A percentile compares a stretch with the other conserved stretches of the same genome.
Evolutionary conservation across 805 yeast species (phyloP).

Genomic region (Tetrapisispora arboricola): DNA sequence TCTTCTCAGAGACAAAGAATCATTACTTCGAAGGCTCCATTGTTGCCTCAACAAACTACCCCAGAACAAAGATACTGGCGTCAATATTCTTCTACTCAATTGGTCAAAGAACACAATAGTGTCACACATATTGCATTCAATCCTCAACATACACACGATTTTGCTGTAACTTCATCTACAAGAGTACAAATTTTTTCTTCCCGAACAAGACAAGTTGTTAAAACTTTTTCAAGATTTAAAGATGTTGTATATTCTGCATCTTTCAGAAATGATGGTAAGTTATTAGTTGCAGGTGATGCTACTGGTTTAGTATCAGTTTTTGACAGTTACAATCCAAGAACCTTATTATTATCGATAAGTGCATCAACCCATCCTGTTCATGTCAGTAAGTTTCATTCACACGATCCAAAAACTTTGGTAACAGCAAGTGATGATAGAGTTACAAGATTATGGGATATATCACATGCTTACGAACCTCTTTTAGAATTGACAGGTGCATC

Average conservation of each 20-base stretch:
- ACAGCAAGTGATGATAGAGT: conserved; percentile 89
- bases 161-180: conserved; percentile 87
- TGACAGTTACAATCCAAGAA: conserved; percentile 72
- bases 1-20: conserved; percentile 62
- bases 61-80: conserved; percentile 95
- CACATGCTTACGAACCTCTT: conserved; percentile 64
- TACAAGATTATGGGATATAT: conserved; percentile 80
- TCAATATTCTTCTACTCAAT: conserved; percentile 71
- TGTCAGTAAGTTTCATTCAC: conserved; percentile 81
- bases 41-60: conserved; percentile 67
- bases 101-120: conserved; percentile 88
- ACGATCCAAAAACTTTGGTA: conserved; percentile 50
- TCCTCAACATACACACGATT: conserved; percentile 78
- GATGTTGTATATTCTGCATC: conserved; percentile 90
- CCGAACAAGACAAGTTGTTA: conserved; percentile 84
- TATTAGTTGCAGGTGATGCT: conserved; percentile 90
- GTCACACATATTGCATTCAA: conserved; percentile 82
- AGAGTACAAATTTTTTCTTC: conserved; percentile 88
- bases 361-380: conserved; percentile 87
- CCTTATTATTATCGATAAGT: conserved; percentile 64
- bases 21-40: conserved; percentile 56
- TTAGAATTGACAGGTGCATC: conserved; percentile 62
- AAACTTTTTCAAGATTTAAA: conserved; percentile 78
- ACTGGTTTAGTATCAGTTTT: conserved; percentile 86
- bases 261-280: conserved; percentile 78